These are phyloP conservation scores for Candida ortonii DNA, from an alignment of 805 yeast genomes.

Conservation along the genomic window DNA sequence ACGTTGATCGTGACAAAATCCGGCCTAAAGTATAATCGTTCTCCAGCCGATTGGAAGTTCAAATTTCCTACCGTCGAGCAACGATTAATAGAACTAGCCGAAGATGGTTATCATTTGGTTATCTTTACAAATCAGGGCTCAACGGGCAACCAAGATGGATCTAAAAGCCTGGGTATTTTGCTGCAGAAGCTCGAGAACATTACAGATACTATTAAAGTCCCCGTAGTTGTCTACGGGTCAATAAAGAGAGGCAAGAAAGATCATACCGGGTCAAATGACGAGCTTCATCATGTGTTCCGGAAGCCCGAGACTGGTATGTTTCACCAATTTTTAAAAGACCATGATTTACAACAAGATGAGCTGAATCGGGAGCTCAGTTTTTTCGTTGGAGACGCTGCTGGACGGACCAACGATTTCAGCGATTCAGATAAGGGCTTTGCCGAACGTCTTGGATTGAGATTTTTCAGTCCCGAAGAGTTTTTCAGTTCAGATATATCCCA, in stretches of 20 bases:
- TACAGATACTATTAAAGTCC: slow-evolving; percentile 22
- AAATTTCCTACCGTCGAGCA: slow-evolving; percentile 30
- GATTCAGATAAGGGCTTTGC: slow-evolving; percentile 79
- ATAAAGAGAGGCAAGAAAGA: slow-evolving; percentile 47
- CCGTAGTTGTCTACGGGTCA: slow-evolving; percentile 58
- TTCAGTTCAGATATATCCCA: slow-evolving; percentile 24
- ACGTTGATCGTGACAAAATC: slow-evolving; percentile 70
- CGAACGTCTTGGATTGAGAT: slow-evolving; percentile 45
- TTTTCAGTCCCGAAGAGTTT: slow-evolving; percentile 63
- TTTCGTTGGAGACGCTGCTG: slow-evolving; percentile 97
- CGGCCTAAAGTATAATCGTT: slow-evolving; percentile 54
- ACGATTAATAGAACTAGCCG: slow-evolving; percentile 25
- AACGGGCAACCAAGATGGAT: slow-evolving; percentile 39
- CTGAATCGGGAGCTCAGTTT: slow-evolving; percentile 47
- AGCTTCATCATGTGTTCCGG: slow-evolving; percentile 43
- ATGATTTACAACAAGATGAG: slow-evolving; percentile 25
- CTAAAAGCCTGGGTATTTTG: slow-evolving; percentile 39
- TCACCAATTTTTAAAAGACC: slow-evolving; percentile 45
- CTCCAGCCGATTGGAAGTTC: slow-evolving; percentile 75
- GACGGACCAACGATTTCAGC: slow-evolving; percentile 73
- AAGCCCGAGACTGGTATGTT: slow-evolving; percentile 86
- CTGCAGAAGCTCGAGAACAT: slow-evolving; percentile 40
- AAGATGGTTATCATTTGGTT: slow-evolving; percentile 39
- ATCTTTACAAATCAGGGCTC: slow-evolving; percentile 89
- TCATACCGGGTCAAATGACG: slow-evolving; percentile 26